A percentile compares a stretch with the other conserved stretches of the same genome.
phyloP scores from a whole-genome alignment of 352 stramenopile genomes.

The Blastocystis sp. region DNA sequence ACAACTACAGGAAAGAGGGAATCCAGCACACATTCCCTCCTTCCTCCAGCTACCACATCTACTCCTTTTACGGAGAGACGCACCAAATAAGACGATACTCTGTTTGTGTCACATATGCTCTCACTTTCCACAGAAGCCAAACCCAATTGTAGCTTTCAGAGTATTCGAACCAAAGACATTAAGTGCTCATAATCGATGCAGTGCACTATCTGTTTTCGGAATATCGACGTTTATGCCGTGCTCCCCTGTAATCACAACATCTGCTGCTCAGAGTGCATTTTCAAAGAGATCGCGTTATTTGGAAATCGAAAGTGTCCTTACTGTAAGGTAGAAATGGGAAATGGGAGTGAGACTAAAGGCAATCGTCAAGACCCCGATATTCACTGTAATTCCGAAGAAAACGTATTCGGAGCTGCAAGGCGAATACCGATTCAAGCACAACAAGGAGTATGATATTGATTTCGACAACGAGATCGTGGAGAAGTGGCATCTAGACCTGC shows the following conservation, averaged over 20 bases:
- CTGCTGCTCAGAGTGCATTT: slow-evolving; percentile 6
- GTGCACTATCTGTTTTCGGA: slow-evolving; percentile 9
- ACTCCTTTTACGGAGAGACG: background rate
- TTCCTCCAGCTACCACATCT: background rate
- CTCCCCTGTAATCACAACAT: slow-evolving; percentile 35
- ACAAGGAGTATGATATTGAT: slow-evolving; percentile 13
- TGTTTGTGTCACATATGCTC: background rate
- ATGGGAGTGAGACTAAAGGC: background rate
- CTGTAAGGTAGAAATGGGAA: background rate
- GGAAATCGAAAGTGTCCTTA: slow-evolving; percentile 6
- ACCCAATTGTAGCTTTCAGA: background rate
- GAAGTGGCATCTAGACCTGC: slow-evolving; percentile 28
- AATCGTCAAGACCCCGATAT: background rate
- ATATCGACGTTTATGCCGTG: slow-evolving; percentile 11
- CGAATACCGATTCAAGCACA: slow-evolving; percentile 44
- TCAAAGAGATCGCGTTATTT: slow-evolving; percentile 44
- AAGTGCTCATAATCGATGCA: background rate
- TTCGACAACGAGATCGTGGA: slow-evolving; percentile 7
- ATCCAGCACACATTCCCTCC: background rate
- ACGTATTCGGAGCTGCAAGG: background rate
- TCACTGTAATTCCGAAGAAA: slow-evolving; percentile 26
- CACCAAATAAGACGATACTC: background rate
- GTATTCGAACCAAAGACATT: background rate
- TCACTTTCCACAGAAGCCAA: too few species aligned
- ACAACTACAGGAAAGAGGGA: background rate